A percentile compares a stretch with the other conserved stretches of the same genome.
phyloP scores from a whole-genome alignment of 495 filamentous ascomycete species.

The Penicillium verhagenii region DNA sequence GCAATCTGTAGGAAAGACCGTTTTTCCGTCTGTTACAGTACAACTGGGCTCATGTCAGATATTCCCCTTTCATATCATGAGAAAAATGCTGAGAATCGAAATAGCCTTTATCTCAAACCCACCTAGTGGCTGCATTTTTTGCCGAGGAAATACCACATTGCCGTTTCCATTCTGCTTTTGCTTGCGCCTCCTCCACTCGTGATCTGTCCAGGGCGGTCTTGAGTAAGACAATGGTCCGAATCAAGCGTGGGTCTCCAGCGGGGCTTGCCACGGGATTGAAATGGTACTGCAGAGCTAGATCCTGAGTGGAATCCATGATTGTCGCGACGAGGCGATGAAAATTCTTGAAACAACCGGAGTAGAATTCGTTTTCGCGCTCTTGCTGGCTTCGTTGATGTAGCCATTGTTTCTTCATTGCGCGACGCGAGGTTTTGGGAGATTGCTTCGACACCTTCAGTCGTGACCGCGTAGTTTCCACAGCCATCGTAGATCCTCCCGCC shows the following conservation, averaged over 20 bases:
- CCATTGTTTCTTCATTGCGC: not conserved
- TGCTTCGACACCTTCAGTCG: not conserved
- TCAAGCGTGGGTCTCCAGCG: not conserved
- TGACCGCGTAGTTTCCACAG: not conserved
- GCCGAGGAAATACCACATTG: not conserved
- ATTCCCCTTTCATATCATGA: no score
- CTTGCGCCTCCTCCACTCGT: not conserved
- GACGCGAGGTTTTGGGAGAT: not conserved
- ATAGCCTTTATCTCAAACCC: not conserved
- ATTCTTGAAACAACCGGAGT: not conserved
- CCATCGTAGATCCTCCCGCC: not conserved
- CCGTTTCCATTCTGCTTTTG: not conserved
- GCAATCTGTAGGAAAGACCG: no score
- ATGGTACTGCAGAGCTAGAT: not conserved
- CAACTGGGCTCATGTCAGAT: no score
- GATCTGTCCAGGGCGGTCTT: not conserved
- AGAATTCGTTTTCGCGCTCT: not conserved
- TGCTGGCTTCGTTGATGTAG: not conserved
- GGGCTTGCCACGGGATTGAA: not conserved
- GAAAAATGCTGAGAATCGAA: not conserved
- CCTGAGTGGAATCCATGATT: not conserved
- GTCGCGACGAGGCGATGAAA: not conserved
- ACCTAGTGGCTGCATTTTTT: not conserved
- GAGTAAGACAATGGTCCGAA: not conserved
- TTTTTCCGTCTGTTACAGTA: no score